These are phyloP conservation scores for Osmanthus fragrans DNA, from an alignment of 257 asterid genomes.

Conservation along the genomic window DNA sequence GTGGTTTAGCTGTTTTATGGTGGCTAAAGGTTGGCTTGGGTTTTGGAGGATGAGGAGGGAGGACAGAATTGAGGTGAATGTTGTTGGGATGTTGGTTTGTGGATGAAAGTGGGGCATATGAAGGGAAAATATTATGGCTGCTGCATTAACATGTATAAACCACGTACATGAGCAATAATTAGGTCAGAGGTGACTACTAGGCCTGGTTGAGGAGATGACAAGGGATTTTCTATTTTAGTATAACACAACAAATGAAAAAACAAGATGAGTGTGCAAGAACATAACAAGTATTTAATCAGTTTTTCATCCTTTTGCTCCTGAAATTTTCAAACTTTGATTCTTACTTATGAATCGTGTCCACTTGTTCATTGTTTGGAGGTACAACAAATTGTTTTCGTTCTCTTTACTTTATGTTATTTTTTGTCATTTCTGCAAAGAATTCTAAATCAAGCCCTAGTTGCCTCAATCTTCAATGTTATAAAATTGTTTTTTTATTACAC, in stretches of 20 bases:
- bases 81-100: too few species aligned
- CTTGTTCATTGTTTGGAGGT: conserved; percentile 11
- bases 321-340: neutral
- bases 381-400: neutral
- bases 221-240: too few species aligned
- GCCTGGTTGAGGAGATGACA: neutral
- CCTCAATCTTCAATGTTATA: conserved; percentile 18
- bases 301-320: neutral
- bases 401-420: conserved; percentile 17
- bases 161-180: too few species aligned
- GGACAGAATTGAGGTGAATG: too few species aligned
- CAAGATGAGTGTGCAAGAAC: conserved; percentile 8
- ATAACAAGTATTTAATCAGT: neutral
- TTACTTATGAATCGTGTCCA: neutral
- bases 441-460: conserved; percentile 24
- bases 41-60: too few species aligned
- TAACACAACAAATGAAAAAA: neutral
- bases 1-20: too few species aligned
- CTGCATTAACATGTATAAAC: too few species aligned
- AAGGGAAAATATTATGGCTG: too few species aligned
- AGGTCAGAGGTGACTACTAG: too few species aligned
- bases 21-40: too few species aligned
- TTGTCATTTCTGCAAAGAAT: conserved; percentile 9
- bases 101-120: too few species aligned
- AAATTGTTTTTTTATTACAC: too few species aligned